A percentile compares a stretch with the other conserved stretches of the same genome.
Conservation (phyloP, 164 flowering plant species). For the Akebia trifoliata region DNA sequence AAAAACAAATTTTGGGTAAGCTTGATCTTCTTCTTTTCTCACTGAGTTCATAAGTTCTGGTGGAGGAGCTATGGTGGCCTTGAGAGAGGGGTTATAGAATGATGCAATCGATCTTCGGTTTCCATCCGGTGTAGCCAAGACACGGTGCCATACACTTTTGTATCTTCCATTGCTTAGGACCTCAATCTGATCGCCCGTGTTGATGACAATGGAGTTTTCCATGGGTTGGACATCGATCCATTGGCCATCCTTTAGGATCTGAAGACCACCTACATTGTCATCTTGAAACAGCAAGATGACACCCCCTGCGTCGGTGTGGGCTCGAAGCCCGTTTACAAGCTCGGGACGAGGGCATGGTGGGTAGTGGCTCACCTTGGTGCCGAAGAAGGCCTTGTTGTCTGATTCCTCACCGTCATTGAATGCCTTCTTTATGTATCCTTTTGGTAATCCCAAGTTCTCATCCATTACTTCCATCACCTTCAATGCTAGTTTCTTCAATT, state of each 20-base stretch:
- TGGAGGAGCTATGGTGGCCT: conserved; percentile 83
- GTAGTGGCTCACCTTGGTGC: conserved; percentile 92
- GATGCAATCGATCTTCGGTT: conserved; percentile 84
- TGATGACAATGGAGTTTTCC: conserved; percentile 72
- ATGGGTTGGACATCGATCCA: conserved; percentile 90
- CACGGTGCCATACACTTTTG: conserved; percentile 88
- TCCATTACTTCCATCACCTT: conserved; percentile 83
- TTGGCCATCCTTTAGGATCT: conserved; percentile 66
- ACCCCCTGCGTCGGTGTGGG: conserved; percentile 95
- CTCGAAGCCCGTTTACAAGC: conserved; percentile 62
- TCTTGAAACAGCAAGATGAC: conserved; percentile 89
- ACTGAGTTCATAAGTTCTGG: conserved; percentile 33
- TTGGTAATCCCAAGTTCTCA: conserved; percentile 67
- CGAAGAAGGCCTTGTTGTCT: conserved; percentile 52
- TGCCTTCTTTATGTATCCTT: conserved; percentile 65
- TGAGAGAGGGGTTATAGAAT: conserved; percentile 71
- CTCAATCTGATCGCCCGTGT: conserved; percentile 92
- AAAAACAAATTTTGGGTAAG: conserved; percentile 73
- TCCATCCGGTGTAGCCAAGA: conserved; percentile 46
- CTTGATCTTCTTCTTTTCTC: conserved; percentile 15
- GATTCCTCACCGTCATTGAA: conserved; percentile 42
- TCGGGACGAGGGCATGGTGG: conserved; percentile 84
- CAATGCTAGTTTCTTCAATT: conserved; percentile 63
- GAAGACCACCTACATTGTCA: conserved; percentile 67
- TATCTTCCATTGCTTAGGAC: conserved; percentile 83